Evolutionary conservation across 768 basidiomycete species (phyloP).

Genomic region (Goffeauzyma gilvescens): DNA sequence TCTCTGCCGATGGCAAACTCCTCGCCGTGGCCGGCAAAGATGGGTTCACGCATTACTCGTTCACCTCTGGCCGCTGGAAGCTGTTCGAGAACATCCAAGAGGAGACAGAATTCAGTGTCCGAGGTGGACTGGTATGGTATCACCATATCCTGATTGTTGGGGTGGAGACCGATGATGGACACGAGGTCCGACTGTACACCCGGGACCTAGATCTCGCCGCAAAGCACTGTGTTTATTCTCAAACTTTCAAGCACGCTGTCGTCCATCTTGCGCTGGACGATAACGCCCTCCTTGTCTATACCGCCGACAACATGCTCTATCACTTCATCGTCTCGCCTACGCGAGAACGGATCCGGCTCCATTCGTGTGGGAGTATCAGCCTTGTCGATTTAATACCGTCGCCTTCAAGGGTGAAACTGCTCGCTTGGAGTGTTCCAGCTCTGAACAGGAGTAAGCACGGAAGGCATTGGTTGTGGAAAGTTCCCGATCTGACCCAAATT

Average conservation of each 20-base stretch:
- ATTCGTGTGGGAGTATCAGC: constrained; percentile 82
- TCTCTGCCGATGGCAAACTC: constrained; percentile 75
- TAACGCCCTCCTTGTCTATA: constrained; percentile 85
- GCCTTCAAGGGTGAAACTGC: constrained; percentile 62
- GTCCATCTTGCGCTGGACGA: constrained; percentile 80
- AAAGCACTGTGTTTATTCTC: constrained; percentile 63
- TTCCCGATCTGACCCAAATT: constrained; percentile 1
- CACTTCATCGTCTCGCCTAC: constrained; percentile 75
- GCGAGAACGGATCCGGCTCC: constrained; percentile 59
- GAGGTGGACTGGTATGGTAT: constrained; percentile 89
- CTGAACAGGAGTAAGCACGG: constrained; percentile 65
- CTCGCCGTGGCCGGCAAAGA: constrained; percentile 80
- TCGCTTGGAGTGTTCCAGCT: constrained; percentile 93
- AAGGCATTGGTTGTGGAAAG: constrained; percentile 4
- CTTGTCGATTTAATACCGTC: constrained; percentile 75
- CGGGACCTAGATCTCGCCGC: constrained; percentile 71
- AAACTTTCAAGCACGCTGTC: constrained; percentile 55
- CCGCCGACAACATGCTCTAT: constrained; percentile 74
- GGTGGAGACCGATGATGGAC: constrained; percentile 44
- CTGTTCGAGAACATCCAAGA: constrained; percentile 59
- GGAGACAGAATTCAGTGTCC: constrained; percentile 68
- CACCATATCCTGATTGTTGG: constrained; percentile 85
- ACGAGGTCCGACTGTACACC: constrained; percentile 72
- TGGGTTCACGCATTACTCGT: constrained; percentile 83
- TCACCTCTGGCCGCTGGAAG: constrained; percentile 89